Conservation (phyloP, 768 basidiomycete genomes). For the Lentinula edodes region DNA sequence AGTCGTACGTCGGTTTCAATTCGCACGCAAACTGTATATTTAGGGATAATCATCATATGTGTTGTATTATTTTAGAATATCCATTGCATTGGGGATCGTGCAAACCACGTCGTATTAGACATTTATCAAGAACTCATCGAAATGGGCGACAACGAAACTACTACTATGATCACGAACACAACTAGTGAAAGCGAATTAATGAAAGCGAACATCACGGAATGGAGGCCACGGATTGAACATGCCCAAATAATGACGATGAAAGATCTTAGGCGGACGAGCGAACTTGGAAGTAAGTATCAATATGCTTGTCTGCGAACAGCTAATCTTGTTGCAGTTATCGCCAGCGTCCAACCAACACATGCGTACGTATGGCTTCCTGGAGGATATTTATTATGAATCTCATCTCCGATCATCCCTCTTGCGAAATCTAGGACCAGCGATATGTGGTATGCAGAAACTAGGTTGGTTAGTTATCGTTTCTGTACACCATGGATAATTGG, state of each 20-base stretch:
- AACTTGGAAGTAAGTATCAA: conserved; percentile 60
- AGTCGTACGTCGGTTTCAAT: conserved; percentile 49
- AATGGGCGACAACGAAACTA: conserved; percentile 6
- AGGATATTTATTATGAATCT: neutral
- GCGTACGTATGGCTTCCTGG: conserved; percentile 42
- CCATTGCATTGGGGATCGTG: conserved; percentile 85
- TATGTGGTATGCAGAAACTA: conserved; percentile 87
- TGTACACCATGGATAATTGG: neutral
- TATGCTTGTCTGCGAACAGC: neutral
- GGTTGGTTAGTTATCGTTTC: conserved; percentile 45
- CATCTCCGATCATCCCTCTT: neutral
- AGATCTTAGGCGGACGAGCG: conserved; percentile 67
- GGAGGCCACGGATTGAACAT: conserved; percentile 86
- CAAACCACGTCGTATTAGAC: conserved; percentile 78
- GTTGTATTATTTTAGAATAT: conserved; percentile 55
- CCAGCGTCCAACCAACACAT: conserved; percentile 92
- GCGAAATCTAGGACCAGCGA: conserved; percentile 59
- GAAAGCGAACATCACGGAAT: conserved; percentile 33
- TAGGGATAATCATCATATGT: neutral
- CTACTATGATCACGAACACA: too few relatives aligned
- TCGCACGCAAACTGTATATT: too few relatives aligned
- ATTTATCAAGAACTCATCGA: conserved; percentile 67
- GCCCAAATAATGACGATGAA: conserved; percentile 76
- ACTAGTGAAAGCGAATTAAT: too few relatives aligned
- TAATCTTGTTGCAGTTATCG: conserved; percentile 57